Base-by-base conservation (phyloP, 108 stramenopile species). In the Bacterosira constricta region DNA sequence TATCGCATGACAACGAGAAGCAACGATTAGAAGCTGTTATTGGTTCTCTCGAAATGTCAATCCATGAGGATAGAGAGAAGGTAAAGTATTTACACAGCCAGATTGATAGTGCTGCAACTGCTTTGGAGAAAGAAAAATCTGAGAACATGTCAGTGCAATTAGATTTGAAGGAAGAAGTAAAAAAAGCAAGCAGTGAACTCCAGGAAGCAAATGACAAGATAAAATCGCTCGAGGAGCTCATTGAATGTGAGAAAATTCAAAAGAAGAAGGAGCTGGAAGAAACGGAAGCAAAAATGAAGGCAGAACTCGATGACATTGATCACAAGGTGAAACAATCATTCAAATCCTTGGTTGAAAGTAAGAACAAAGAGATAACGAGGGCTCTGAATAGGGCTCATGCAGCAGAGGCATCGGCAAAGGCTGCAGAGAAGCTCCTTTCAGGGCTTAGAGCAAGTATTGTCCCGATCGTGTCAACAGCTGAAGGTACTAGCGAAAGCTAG, bases 271-370 rank as follows among this genome's bases (percentile, higher is more conserved):
- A 63, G 41, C 12, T 76, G 1, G 17, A 39, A 1, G 60, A 67
- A 10, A 44, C 54, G 25, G 66, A 76, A 15, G 59, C 8, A n/a
- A 61, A 35, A 62, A 76, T 75, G 73, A 37, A 66, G 17, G 17
- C n/a, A 23, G 65, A 66, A 56, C 63, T 75, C 18, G 73, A 75
- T 2, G 73, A 25, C 6, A 61, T 75, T 37, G 57, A 75, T 23
- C 10, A 26, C 9, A 65, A 66, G 26, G 73, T 75, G 45, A 66
- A 60, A 30, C 45, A 27, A 10, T 75, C 73, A 12, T 57, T 76
- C 34, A 53, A 63, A 17, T 0, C 18, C 32, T 17, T 76, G 31
- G 23, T 38, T 12, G 66, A 62, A 0, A 37, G 55, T 11, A 76
- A 76, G 31, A 54, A 76, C 30, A 67, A 13, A 53, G 75, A 65